Evolutionary conservation across 2,329 filamentous ascomycete species (phyloP).

Genomic region (Aspergillus carbonarius): DNA sequence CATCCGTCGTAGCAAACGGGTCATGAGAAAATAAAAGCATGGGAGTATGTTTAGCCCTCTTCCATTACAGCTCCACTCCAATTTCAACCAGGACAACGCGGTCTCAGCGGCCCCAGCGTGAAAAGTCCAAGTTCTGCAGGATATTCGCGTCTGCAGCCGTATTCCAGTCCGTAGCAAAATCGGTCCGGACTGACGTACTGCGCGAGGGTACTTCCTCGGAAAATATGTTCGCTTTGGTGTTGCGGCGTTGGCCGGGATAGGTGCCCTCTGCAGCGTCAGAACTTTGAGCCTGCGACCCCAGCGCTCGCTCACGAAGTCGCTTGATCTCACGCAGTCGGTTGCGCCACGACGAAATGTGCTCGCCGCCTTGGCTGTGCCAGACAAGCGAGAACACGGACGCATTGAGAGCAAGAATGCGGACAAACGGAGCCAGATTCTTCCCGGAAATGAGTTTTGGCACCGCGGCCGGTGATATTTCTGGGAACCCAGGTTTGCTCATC

Average conservation of each 20-base stretch:
- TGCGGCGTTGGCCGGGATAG: conserved; percentile 34
- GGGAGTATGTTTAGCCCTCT: not conserved
- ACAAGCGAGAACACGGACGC: conserved; percentile 90
- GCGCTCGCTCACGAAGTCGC: conserved; percentile 65
- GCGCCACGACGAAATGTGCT: conserved; percentile 87
- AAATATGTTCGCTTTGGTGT: conserved; percentile 41
- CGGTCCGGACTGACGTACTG: conserved; percentile 31
- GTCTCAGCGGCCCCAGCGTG: conserved; percentile 41
- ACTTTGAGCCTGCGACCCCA: conserved; percentile 29
- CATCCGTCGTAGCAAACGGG: conserved; percentile 9
- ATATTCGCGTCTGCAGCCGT: conserved; percentile 38
- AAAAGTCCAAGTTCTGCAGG: conserved; percentile 43
- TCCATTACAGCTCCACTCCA: not conserved
- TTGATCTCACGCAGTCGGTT: conserved; percentile 83
- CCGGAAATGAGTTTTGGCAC: conserved; percentile 87
- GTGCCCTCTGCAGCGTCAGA: conserved; percentile 32
- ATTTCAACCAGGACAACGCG: not conserved
- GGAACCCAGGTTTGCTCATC: conserved; percentile 83
- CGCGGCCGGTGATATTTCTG: conserved; percentile 84
- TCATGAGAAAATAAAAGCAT: not conserved
- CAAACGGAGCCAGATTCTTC: conserved; percentile 77
- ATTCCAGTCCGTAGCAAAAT: conserved; percentile 39
- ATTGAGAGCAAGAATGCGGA: conserved; percentile 85
- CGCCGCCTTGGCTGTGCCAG: conserved; percentile 73
- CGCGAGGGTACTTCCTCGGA: conserved; percentile 37